Percentiles rank a stretch among this genome's conserved stretches.
phyloP scores from a whole-genome alignment of 1,284 basidiomycete genomes.

The Thelephora terrestris region DNA sequence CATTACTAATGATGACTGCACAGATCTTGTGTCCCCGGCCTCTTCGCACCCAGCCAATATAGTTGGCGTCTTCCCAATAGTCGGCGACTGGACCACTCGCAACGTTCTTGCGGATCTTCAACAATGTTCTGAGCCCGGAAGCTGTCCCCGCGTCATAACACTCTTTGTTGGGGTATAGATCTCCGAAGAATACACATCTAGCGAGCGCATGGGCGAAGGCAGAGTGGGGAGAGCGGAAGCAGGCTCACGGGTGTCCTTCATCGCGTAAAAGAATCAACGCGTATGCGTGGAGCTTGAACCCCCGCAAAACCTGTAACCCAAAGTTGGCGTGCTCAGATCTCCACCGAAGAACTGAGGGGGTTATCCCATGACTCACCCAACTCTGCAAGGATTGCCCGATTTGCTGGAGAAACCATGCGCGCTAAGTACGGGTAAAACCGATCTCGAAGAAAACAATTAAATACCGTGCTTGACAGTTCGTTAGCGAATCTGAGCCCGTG shows the following conservation, averaged over 20 bases:
- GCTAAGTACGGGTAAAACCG: constrained; percentile 6
- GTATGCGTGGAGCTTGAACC: constrained; percentile 77
- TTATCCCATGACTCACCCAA: constrained; percentile 42
- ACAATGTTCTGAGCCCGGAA: constrained; percentile 38
- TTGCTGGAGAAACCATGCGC: constrained; percentile 33
- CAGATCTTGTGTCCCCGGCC: constrained; percentile 25
- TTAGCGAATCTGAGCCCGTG: neutral
- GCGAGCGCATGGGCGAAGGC: neutral
- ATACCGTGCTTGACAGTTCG: constrained; percentile 39
- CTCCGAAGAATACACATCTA: constrained; percentile 89
- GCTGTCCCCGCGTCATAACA: constrained; percentile 49
- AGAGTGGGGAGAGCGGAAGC: constrained; percentile 5
- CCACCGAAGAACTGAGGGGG: neutral
- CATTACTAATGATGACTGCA: constrained; percentile 61
- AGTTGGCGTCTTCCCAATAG: constrained; percentile 47
- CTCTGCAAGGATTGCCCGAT: constrained; percentile 67
- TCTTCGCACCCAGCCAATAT: constrained; percentile 67
- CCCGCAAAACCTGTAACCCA: constrained; percentile 44
- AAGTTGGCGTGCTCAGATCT: neutral
- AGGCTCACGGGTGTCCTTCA: constrained; percentile 76
- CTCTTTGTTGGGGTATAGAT: constrained; percentile 66
- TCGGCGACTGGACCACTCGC: constrained; percentile 56
- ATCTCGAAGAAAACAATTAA: constrained; percentile 5
- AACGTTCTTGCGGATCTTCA: constrained; percentile 48
- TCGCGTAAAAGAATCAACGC: constrained; percentile 77